These are phyloP conservation scores for Petunia axillaris DNA, from an alignment of 257 asterid species.

Conservation along the genomic window DNA sequence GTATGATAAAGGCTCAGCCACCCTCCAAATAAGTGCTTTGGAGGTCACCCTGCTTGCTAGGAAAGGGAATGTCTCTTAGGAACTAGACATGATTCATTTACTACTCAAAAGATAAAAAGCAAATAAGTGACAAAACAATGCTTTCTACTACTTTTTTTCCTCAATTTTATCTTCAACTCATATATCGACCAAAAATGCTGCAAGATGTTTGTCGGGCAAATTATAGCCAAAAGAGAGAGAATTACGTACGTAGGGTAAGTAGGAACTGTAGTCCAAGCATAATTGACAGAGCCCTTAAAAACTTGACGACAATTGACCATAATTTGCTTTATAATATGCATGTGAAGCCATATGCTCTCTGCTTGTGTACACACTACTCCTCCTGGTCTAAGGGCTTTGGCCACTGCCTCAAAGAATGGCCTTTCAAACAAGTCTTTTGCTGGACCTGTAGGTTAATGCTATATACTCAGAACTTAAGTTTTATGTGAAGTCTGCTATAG, in stretches of 20 bases:
- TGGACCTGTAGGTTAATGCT: slow-evolving; percentile 19
- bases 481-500: too few species aligned
- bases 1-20: too few species aligned
- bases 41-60: too few species aligned
- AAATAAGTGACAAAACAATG: too few species aligned
- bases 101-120: too few species aligned
- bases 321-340: slow-evolving; percentile 89
- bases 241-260: slow-evolving; percentile 82
- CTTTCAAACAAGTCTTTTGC: slow-evolving; percentile 27
- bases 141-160: too few species aligned
- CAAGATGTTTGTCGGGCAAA: neutral
- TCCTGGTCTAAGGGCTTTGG: slow-evolving; percentile 30
- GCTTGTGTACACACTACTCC: slow-evolving; percentile 32
- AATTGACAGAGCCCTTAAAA: slow-evolving; percentile 95
- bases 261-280: slow-evolving; percentile 99
- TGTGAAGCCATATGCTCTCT: slow-evolving; percentile 95
- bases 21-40: too few species aligned
- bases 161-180: too few species aligned
- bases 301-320: slow-evolving; percentile 82
- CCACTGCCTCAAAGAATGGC: slow-evolving; percentile 24
- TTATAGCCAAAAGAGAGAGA: neutral
- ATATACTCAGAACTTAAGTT: too few species aligned
- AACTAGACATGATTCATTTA: too few species aligned
- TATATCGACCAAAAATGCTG: too few species aligned
- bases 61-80: too few species aligned